Evolutionary conservation across 257 asterid species (phyloP), one percentile per base, ranked within the genome.

Genomic region (Datura wrightii): DNA sequence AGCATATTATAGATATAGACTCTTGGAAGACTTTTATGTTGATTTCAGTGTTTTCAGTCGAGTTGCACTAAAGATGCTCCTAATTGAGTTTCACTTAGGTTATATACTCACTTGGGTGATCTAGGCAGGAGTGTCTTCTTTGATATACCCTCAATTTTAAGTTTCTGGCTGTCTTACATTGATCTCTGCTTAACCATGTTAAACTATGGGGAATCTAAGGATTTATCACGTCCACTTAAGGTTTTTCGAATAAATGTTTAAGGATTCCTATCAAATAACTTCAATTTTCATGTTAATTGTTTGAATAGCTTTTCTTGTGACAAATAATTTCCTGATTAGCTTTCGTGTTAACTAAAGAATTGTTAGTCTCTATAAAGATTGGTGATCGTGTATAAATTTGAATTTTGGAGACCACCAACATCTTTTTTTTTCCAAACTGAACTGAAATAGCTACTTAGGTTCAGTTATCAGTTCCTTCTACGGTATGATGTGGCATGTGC

Each of bases 401-500:
- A 78, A 52, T 78, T 34, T 14, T 6, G 82, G 82, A 50, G 82
- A 78, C 31, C 13, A 36, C 10, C 24, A 46, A 24, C 37, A 48
- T 48, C 65, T 6, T 11, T 13, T 48, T 71, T 13, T 74, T 24
- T 13, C 55, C 42, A 74, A 76, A 50, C 42, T 76, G 19, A 76
- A 31, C 80, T 74, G 6, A 48, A 48, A 19, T 48, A 76, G 60
- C 81, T 76, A 76, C 81, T 50, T 76, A 13, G 81, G 60, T 76
- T 48, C 44, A 48, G 44, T 76, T 50, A 76, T 50, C 60, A 50
- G 62, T 76, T 76, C 81, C 24, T 50, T 76, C 62, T 76, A 13
- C 81, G 50, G 48, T 76, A 50, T 24, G 60, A 13, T 24, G 19
- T 48, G 62, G 62, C 44, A 76, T 24, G 81, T 48, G 81, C 62